Base-by-base conservation (phyloP, 345 rosid genomes). In the Anacardium occidentale region DNA sequence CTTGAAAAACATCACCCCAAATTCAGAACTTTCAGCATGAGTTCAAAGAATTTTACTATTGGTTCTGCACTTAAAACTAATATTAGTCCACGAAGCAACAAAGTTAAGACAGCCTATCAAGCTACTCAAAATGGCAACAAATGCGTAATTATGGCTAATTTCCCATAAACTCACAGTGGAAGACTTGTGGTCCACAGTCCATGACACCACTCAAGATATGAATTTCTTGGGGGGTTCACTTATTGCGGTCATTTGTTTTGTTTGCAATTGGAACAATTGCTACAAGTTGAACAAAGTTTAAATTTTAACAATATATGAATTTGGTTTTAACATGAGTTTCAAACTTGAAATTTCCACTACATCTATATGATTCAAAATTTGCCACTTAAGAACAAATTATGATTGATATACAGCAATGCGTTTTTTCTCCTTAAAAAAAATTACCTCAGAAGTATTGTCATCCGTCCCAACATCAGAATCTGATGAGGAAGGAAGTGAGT, bases 401-500 rank as follows among this genome's bases (percentile, higher is more conserved):
- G 24, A 63, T 12, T 7, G 12, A 24, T n/a, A 55, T 37, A 7
- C n/a, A 55, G 29, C 0, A 10, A 14, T 50, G 14, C 1, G 0
- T 3, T 50, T 50, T 50, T 2, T 50, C 4, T 15, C 17, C 18
- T 4, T 14, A 0, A 10, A 29, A 69, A 29, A 8, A 37, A 48
- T 25, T 88, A 96, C 99, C 98, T 96, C 97, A 2, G 97, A 91
- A 69, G 86, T 83, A 81, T 73, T 89, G 73, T 91, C 97, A 44
- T 96, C 98, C 5, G 82, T 72, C 48, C 80, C 91, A 0, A 75
- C 64, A 68, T 91, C 98, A 0, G 93, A 88, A 78, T 73, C 81
- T 40, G 92, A 81, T 5, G 96, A 93, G 71, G 96, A 90, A 17
- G 92, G 83, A 62, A 83, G 67, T 0, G 90, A 86, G 72, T 73